These are phyloP conservation scores for Hyaloperonospora brassicae DNA, from an alignment of 352 stramenopile species.

Conservation along the genomic window DNA sequence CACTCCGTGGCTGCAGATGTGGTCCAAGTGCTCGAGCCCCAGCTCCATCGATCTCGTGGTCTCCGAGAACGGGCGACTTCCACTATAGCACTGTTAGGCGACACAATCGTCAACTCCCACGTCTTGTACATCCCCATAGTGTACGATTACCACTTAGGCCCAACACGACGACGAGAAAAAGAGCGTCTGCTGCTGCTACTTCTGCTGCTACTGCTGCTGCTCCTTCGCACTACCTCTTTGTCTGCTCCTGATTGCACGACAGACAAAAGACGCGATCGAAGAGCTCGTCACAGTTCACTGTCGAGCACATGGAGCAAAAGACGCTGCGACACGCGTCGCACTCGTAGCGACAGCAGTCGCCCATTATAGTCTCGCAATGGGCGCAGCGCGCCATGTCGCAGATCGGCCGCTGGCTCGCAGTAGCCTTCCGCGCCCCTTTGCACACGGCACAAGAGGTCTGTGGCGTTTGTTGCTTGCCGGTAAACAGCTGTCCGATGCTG, in stretches of 20 bases:
- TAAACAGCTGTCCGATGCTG: conserved; percentile 36
- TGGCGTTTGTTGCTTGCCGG: conserved; percentile 4
- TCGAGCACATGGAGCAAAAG: conserved; percentile 80
- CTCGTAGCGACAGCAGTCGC: conserved; percentile 48
- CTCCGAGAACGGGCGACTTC: too few relatives aligned
- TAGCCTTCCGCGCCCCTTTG: conserved; percentile 13
- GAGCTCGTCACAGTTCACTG: conserved; percentile 75
- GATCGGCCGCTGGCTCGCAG: conserved; percentile 12
- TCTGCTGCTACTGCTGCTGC: too few relatives aligned
- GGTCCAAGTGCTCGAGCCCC: too few relatives aligned
- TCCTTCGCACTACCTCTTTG: conserved; percentile 4
- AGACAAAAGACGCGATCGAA: conserved; percentile 76
- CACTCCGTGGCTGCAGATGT: too few relatives aligned
- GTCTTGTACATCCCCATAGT: too few relatives aligned
- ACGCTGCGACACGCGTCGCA: conserved; percentile 42
- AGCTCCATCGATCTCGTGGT: too few relatives aligned
- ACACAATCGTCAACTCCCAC: too few relatives aligned
- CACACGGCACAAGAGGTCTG: conserved; percentile 35
- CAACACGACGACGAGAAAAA: too few relatives aligned
- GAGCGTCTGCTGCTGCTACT: too few relatives aligned
- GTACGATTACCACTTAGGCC: too few relatives aligned
- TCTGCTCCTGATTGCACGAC: conserved; percentile 50
- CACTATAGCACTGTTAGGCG: too few relatives aligned
- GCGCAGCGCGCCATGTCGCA: conserved; percentile 29
- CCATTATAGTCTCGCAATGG: conserved; percentile 59